A percentile compares a stretch with the other conserved stretches of the same genome.
Conservation (phyloP, 768 basidiomycete species). For the Hygrocybe coccinea region DNA sequence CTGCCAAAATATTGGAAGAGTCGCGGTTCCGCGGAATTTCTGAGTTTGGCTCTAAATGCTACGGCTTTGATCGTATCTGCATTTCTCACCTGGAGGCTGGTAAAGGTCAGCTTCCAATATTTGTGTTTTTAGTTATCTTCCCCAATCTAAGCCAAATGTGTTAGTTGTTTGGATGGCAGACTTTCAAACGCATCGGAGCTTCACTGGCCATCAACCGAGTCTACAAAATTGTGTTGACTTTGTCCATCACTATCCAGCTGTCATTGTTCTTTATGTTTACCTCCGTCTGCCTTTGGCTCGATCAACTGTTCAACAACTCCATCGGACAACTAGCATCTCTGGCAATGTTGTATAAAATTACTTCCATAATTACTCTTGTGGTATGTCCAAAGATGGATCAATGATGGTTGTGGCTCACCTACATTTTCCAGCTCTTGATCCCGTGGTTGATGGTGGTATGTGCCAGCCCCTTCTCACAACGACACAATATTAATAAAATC, state of each 20-base stretch:
- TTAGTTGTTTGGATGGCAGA: constrained; percentile 79
- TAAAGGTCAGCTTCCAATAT: constrained; percentile 47
- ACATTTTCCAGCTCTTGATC: constrained; percentile 48
- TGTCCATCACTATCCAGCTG: constrained; percentile 73
- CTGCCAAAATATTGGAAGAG: constrained; percentile 62
- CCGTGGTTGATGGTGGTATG: constrained; percentile 65
- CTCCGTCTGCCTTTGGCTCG: constrained; percentile 70
- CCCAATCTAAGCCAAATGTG: not conserved
- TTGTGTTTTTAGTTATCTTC: not conserved
- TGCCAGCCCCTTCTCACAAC: constrained; percentile 2
- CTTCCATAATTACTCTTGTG: constrained; percentile 51
- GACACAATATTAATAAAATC: constrained; percentile 4
- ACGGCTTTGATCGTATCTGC: constrained; percentile 55
- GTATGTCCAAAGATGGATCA: constrained; percentile 39
- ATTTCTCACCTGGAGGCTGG: constrained; percentile 67
- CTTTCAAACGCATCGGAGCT: constrained; percentile 81
- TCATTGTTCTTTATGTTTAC: constrained; percentile 71
- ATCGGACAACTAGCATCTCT: constrained; percentile 51
- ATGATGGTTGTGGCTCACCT: constrained; percentile 7
- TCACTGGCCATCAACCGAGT: constrained; percentile 66
- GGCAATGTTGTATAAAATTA: constrained; percentile 47
- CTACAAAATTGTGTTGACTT: constrained; percentile 64
- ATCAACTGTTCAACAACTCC: constrained; percentile 64
- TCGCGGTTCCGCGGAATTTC: constrained; percentile 56
- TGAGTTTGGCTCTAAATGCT: constrained; percentile 58